phyloP scores from a whole-genome alignment of 2,329 filamentous ascomycete species.

The Colletotrichum theobromicola region DNA sequence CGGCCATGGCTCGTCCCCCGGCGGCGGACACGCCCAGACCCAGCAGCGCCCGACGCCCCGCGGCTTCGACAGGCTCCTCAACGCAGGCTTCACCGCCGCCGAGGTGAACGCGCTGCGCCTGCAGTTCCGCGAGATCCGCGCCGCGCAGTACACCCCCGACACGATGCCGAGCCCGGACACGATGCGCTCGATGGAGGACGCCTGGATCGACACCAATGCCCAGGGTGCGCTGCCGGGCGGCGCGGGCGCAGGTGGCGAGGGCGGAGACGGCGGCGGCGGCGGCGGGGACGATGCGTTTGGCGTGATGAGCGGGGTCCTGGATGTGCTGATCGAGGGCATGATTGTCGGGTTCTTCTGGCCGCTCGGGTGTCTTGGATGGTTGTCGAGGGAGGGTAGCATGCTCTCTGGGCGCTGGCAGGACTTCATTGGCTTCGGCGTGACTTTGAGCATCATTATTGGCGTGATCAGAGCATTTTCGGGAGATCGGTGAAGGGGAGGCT shows the following conservation, averaged over 20 bases:
- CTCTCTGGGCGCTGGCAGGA: slow-evolving; percentile 85
- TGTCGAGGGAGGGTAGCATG: slow-evolving; percentile 84
- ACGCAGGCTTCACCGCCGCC: slow-evolving; percentile 78
- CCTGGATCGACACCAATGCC: slow-evolving; percentile 81
- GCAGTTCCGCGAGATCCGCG: slow-evolving; percentile 87
- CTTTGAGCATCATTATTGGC: slow-evolving; percentile 56
- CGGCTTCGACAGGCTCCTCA: slow-evolving; percentile 87
- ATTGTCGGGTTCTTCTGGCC: slow-evolving; percentile 96
- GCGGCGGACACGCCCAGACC: background rate
- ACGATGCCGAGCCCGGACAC: slow-evolving; percentile 82
- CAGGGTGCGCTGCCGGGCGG: slow-evolving; percentile 33
- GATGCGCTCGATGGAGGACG: slow-evolving; percentile 81
- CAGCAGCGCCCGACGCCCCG: slow-evolving; percentile 41
- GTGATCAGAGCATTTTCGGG: slow-evolving; percentile 32
- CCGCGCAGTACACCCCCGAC: slow-evolving; percentile 83
- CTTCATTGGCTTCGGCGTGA: slow-evolving; percentile 83
- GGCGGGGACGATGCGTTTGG: slow-evolving; percentile 55
- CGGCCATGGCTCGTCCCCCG: background rate
- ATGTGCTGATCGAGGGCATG: slow-evolving; percentile 87
- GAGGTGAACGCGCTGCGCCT: slow-evolving; percentile 86
- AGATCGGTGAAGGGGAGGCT: background rate
- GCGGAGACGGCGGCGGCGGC: slow-evolving; percentile 40
- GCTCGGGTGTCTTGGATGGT: slow-evolving; percentile 82
- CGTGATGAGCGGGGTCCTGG: slow-evolving; percentile 64
- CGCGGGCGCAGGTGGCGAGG: background rate